These are phyloP conservation scores for Fagopyrum esculentum DNA, from an alignment of 148 eudicot species.

Conservation along the genomic window DNA sequence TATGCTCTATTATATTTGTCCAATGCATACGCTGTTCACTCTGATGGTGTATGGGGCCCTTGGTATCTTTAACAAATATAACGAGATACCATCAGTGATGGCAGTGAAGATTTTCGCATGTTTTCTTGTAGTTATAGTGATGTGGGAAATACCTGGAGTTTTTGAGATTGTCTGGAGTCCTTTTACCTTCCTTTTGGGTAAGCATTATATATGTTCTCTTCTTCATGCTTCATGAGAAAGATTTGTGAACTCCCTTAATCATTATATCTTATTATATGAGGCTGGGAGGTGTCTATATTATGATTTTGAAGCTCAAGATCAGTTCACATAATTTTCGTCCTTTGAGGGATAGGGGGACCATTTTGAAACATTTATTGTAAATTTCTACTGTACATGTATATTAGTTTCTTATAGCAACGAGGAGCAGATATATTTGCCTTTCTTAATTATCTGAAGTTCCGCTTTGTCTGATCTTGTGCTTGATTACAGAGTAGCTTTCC, in stretches of 20 bases:
- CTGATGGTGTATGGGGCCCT: slow-evolving; percentile 97
- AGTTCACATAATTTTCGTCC: background rate
- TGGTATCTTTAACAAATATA: slow-evolving; percentile 77
- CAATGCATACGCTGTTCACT: slow-evolving; percentile 96
- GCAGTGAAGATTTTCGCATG: slow-evolving; percentile 54
- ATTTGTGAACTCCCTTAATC: background rate
- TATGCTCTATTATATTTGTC: slow-evolving; percentile 90
- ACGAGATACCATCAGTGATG: slow-evolving; percentile 83
- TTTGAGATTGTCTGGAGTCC: slow-evolving; percentile 82
- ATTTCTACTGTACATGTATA: background rate
- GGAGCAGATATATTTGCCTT: background rate
- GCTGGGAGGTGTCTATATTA: background rate
- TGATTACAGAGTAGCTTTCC: background rate
- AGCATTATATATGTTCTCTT: slow-evolving; percentile 13
- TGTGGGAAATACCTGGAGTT: slow-evolving; percentile 95
- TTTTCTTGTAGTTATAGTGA: slow-evolving; percentile 67
- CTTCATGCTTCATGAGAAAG: background rate
- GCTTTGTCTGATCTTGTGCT: background rate
- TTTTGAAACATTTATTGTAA: background rate
- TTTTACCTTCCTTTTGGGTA: slow-evolving; percentile 60
- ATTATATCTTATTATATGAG: background rate
- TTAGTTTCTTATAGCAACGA: background rate
- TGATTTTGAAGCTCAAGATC: background rate
- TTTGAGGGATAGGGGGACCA: background rate
- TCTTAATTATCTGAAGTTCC: background rate